These are phyloP conservation scores for Zasmidium cellare DNA, from an alignment of 2,329 filamentous ascomycete species.

Conservation along the genomic window DNA sequence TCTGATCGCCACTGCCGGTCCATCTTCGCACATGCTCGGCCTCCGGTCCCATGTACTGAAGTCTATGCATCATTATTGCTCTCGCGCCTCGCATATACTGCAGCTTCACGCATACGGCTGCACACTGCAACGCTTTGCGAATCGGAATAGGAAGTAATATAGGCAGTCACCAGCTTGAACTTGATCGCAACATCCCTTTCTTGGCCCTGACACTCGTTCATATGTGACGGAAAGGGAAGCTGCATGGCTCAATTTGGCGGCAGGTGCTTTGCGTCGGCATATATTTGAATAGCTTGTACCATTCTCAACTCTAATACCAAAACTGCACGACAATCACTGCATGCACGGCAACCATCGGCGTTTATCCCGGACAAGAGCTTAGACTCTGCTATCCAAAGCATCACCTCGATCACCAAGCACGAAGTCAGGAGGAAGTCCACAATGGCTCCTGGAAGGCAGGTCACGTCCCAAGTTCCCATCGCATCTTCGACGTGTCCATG, in stretches of 20 bases:
- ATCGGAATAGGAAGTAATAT: neutral
- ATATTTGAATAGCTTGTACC: neutral
- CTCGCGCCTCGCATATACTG: neutral
- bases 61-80: neutral
- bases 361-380: neutral
- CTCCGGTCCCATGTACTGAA: neutral
- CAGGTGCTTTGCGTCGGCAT: neutral
- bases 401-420: too few species aligned
- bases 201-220: neutral
- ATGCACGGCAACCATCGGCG: neutral
- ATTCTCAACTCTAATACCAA: neutral
- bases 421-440: neutral
- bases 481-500: neutral
- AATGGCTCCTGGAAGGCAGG: neutral
- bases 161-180: too few species aligned
- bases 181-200: neutral
- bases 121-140: neutral
- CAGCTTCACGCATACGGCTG: neutral
- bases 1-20: neutral
- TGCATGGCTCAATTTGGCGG: neutral
- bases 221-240: neutral
- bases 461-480: neutral
- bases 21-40: slow-evolving; percentile 5
- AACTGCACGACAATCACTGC: neutral
- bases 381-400: neutral